Base-by-base conservation (phyloP, 2,329 filamentous ascomycete genomes). In the Blumeriella jaapii region DNA sequence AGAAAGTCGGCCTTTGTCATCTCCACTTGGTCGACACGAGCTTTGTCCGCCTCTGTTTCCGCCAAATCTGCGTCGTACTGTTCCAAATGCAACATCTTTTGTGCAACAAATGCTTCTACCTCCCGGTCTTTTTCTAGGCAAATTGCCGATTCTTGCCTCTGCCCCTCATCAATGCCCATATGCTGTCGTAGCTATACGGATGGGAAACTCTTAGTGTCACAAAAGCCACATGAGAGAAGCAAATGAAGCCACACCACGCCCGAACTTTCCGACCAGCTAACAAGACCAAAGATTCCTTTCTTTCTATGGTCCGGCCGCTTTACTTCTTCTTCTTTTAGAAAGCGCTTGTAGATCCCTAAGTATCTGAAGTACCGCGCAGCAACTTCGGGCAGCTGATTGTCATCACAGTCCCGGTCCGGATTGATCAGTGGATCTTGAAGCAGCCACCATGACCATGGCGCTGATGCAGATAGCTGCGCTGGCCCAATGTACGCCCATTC, bases 401-500 rank as follows among this genome's bases (percentile, higher is more conserved):
- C 41, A 29, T 30, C 31, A 14, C 12, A 40, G 34, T 43, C 40
- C 36, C 33, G 38, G n/a, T 27, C 39, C 19, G 27, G 34, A 17
- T 43, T 43, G 22, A 38, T 33, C 3, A 33, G 38, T 41, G 38
- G 31, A 19, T 44, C 38, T 41, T 45, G 42, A 13, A 46, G 44
- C 38, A 60, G 54, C 57, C 52, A 61, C 55, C 49, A 59, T 6
- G 53, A 61, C 55, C 49, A 59, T 6, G 53, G 58, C 28, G 55
- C 35, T 23, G 35, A 58, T 39, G 44, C 54, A 49, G 59, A 55
- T 11, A 61, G 43, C 44, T 61, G 55, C 18, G 54, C 52, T 0
- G 58, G 58, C 31, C 57, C 55, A 8, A 54, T 49, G 34, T 60
- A 61, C 24, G 55, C 54, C 57, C 55, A 60, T 36, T 60, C 56